Base-by-base conservation (phyloP, 2,329 filamentous ascomycete species). In the Metarhizium sp. region DNA sequence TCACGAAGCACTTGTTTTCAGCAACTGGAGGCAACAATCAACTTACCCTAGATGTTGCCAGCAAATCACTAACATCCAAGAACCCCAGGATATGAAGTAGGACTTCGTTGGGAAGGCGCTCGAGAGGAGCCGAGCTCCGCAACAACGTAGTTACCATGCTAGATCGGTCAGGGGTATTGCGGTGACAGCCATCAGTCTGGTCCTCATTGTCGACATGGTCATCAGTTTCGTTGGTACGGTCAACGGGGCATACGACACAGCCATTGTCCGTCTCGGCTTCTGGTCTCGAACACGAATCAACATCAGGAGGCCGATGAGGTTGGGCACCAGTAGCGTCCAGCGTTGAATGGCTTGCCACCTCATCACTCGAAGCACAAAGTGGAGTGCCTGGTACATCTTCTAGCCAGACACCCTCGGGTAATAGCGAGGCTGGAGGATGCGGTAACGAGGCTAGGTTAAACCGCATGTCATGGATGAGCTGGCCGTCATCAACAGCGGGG, bases 41-140 rank as follows among this genome's bases (percentile, higher is more conserved):
- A 74, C 75, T 68, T 75, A 84, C 80, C 70, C 80, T 74, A 52
- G 80, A 84, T 53, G 73, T 74, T 58, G 75, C 71, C 53, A 84
- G 69, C 57, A 84, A 66, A 65, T 84, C 81, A 63, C 72, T 73
- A 49, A 84, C 78, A 58, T 84, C 81, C 55, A 84, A 69, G 60
- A 77, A 80, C 53, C 74, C 72, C 59, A 83, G 69, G 46, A 84
- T 78, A 55, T 80, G 75, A 59, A 79, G 73, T 53, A 84, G 66
- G 32, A 84, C 66, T 67, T 84, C 81, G 65, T 78, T 82, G 29
- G 81, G 81, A 50, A 84, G 68, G 46, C 68, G 65, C 53, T 74
- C 71, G 68, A 72, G 61, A 55, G 64, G 60, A 57, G 61, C 52
- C 38, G 25, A 30, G 4, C 42, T 38, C 10, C 1, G 29, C 20